Evolutionary conservation across 1,284 basidiomycete genomes (phyloP), one percentile per base, ranked within the genome.

Genomic region (Ustilago curta): DNA sequence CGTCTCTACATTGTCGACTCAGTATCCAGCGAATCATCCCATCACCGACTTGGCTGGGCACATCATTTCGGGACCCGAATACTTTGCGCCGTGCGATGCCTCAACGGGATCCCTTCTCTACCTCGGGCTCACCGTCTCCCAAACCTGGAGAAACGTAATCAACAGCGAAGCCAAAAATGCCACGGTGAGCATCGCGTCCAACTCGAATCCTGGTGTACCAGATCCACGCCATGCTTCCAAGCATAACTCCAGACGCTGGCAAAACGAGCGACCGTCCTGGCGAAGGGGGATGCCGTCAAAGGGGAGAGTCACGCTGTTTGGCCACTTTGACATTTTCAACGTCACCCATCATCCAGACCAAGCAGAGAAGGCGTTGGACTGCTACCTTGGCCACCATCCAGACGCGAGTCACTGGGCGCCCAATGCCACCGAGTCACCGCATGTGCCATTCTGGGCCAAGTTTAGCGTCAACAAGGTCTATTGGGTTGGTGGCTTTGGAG

Each of bases 401-500:
- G 83, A 84, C 55, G 80, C 81, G 0, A 49, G 35, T 18, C 76
- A 78, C 39, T 84, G 82, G 81, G 61, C 69, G 1, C 82, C 80
- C 1, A 73, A 77, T 3, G 59, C 81, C 3, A 60, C 52, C 25
- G 72, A 77, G 5, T 77, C 73, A 9, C 83, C 82, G 4, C 83
- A 84, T 52, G 40, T 69, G 2, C 80, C 82, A 3, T 59, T 77
- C 25, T 84, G 79, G 79, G 77, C 79, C 27, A 69, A 67, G 5
- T 81, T 84, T 62, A 52, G 48, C 23, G 73, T 79, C 25, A 51
- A 78, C 35, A 57, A 62, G 51, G 70, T 79, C 8, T 83, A 83
- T 57, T 77, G 76, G 53, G 77, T 84, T 0, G 83, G 83, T 8
- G 83, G 83, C 25, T 84, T 82, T 32, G 82, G 83, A 8, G 83